phyloP scores from a whole-genome alignment of 179 eudicot species.

The Beta macrorhiza region DNA sequence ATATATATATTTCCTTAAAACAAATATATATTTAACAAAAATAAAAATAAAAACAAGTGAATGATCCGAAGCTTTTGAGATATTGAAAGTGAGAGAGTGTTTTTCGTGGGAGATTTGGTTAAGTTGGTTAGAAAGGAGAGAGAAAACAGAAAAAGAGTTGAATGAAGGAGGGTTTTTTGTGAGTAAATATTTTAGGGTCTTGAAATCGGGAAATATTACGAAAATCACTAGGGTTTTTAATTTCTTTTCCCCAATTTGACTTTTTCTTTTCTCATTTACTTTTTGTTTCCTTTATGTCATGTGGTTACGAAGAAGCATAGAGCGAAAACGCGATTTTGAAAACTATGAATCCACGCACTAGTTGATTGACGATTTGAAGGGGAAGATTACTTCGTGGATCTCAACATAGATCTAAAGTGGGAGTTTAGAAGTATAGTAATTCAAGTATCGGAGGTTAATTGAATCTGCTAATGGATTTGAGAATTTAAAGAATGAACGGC shows the following conservation, averaged over 20 bases:
- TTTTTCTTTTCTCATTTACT: neutral
- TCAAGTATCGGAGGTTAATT: neutral
- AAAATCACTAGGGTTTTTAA: slow-evolving; percentile 40
- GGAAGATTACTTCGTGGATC: neutral
- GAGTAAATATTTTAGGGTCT: slow-evolving; percentile 14
- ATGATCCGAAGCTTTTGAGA: slow-evolving; percentile 30
- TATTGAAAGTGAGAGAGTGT: slow-evolving; percentile 30
- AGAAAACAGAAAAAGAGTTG: neutral
- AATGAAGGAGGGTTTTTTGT: slow-evolving; percentile 1
- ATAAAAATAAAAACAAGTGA: neutral
- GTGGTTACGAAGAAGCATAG: neutral
- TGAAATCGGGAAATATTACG: slow-evolving; percentile 24
- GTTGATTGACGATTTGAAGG: neutral
- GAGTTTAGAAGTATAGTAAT: neutral
- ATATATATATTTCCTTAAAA: neutral
- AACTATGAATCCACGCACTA: neutral
- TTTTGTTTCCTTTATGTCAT: neutral
- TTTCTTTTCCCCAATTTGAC: slow-evolving; percentile 23
- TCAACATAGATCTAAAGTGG: neutral
- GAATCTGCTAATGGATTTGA: neutral
- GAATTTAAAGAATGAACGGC: neutral
- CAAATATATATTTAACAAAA: neutral
- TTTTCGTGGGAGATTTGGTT: slow-evolving; percentile 53
- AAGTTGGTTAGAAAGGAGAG: slow-evolving; percentile 43
- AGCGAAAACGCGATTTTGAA: neutral